Evolutionary conservation across 805 yeast species (phyloP).

Genomic region (Tetrapisispora fleetii): DNA sequence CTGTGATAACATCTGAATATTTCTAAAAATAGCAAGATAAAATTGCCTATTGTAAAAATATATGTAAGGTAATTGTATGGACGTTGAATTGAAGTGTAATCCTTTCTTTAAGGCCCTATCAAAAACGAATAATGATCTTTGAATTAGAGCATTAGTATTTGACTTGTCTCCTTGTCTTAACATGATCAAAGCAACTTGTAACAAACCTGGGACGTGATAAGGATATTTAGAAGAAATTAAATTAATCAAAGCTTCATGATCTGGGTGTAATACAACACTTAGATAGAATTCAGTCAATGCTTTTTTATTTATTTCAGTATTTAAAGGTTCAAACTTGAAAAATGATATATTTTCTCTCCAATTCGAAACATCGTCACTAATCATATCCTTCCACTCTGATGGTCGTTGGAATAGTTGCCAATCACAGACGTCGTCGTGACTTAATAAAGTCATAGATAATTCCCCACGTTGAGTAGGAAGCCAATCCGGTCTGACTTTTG

Average conservation of each 20-base stretch:
- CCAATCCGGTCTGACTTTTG: constrained; percentile 75
- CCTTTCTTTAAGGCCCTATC: constrained; percentile 60
- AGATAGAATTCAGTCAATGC: constrained; percentile 44
- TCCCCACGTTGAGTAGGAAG: constrained; percentile 59
- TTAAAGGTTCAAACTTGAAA: constrained; percentile 40
- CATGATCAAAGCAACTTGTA: constrained; percentile 67
- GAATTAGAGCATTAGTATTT: constrained; percentile 63
- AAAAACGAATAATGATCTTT: constrained; percentile 67
- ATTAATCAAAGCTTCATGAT: constrained; percentile 60
- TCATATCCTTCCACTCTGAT: constrained; percentile 42
- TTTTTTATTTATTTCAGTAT: constrained; percentile 29
- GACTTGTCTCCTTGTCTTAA: constrained; percentile 65
- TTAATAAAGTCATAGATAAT: constrained; percentile 48
- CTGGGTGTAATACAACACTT: constrained; percentile 62
- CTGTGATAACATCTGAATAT: constrained; percentile 59
- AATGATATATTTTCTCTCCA: constrained; percentile 39
- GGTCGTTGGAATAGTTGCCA: constrained; percentile 30
- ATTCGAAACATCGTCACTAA: constrained; percentile 32
- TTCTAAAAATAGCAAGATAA: constrained; percentile 62
- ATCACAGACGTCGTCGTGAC: constrained; percentile 30
- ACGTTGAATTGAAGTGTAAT: constrained; percentile 45
- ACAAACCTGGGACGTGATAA: constrained; percentile 67
- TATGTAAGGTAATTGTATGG: constrained; percentile 66
- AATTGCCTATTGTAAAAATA: constrained; percentile 67
- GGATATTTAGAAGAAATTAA: constrained; percentile 48